Conservation (phyloP, 164 flowering plant species). For the Hamamelis virginiana region DNA sequence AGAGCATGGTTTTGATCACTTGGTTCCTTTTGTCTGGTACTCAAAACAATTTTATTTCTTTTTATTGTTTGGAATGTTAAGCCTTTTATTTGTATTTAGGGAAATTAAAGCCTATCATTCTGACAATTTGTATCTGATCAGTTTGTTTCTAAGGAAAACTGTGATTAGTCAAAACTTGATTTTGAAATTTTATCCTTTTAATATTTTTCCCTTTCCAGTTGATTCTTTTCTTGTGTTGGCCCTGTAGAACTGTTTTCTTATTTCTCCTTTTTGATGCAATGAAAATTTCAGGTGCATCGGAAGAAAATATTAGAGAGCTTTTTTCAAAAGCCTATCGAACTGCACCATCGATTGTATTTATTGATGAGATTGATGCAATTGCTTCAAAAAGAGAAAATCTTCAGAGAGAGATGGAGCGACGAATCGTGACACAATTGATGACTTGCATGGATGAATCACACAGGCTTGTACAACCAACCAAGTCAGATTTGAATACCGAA, state of each 20-base stretch:
- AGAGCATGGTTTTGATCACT: too few species aligned
- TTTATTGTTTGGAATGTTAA: too few species aligned
- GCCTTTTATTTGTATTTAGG: too few species aligned
- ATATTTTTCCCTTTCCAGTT: neutral
- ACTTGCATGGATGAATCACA: slow-evolving; percentile 91
- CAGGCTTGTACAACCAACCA: slow-evolving; percentile 29
- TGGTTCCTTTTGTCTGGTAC: too few species aligned
- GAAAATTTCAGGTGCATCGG: slow-evolving; percentile 71
- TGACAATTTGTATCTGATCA: too few species aligned
- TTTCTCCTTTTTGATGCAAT: neutral
- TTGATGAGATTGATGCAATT: slow-evolving; percentile 98
- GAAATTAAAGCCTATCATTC: too few species aligned
- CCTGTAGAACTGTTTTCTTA: too few species aligned
- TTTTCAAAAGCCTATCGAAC: slow-evolving; percentile 88
- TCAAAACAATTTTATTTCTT: too few species aligned
- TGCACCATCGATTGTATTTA: slow-evolving; percentile 91
- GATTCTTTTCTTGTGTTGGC: neutral
- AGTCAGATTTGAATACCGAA: slow-evolving; percentile 32
- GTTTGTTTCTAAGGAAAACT: too few species aligned
- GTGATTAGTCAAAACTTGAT: too few species aligned
- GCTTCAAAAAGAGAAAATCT: slow-evolving; percentile 87
- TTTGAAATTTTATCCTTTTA: neutral
- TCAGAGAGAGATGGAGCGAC: slow-evolving; percentile 84
- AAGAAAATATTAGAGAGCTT: slow-evolving; percentile 83
- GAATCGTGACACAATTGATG: slow-evolving; percentile 91